Conservation (phyloP, 1,284 basidiomycete species). For the Cerioporus squamosus region DNA sequence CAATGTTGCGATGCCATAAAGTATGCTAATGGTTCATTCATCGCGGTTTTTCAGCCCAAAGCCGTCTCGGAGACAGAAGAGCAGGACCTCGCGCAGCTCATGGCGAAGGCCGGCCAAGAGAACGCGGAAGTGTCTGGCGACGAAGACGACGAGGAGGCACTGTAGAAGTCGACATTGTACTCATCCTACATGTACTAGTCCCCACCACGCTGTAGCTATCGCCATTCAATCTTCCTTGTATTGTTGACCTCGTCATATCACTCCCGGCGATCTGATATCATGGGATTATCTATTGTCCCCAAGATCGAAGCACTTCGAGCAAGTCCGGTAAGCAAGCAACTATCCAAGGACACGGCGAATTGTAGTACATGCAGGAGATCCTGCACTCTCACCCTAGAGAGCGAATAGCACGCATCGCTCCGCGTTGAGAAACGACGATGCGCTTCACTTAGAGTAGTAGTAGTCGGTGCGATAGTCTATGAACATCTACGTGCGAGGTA, state of each 20-base stretch:
- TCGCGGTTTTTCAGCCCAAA: conserved; percentile 70
- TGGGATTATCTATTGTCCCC: too few species aligned
- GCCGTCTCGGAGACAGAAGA: conserved; percentile 97
- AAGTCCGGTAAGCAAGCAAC: too few species aligned
- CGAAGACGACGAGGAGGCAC: conserved; percentile 79
- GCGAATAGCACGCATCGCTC: not conserved
- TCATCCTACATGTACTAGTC: conserved; percentile 9
- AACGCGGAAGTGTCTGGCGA: conserved; percentile 96
- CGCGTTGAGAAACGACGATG: not conserved
- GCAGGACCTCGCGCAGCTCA: conserved; percentile 91
- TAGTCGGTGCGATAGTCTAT: conserved; percentile 7
- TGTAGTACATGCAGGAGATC: not conserved
- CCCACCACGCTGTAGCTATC: conserved; percentile 12
- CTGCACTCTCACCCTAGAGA: not conserved
- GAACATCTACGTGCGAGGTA: not conserved
- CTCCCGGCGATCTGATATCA: too few species aligned
- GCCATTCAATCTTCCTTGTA: not conserved
- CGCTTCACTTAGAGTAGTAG: conserved; percentile 6
- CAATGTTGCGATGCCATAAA: not conserved
- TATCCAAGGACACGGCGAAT: too few species aligned
- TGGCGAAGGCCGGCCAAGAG: conserved; percentile 90
- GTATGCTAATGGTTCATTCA: not conserved
- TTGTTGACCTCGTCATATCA: not conserved
- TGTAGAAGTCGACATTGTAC: conserved; percentile 12
- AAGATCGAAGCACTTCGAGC: too few species aligned